These are phyloP conservation scores for Cryphonectria radicalis DNA, from an alignment of 2,329 filamentous ascomycete genomes.

Conservation along the genomic window DNA sequence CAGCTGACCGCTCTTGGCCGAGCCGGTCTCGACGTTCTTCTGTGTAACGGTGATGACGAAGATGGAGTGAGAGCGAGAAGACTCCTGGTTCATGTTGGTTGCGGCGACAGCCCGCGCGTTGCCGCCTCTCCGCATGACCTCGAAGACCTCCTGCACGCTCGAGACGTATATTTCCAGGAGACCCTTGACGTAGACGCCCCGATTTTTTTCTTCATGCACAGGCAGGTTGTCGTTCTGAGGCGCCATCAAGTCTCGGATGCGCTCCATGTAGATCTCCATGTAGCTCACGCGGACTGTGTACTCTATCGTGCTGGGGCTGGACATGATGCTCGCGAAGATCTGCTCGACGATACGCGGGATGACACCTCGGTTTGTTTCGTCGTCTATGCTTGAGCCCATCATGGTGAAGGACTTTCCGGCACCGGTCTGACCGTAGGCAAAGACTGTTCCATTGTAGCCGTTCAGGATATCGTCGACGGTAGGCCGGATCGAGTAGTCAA, in stretches of 20 bases:
- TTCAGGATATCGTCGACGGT: slow-evolving; percentile 98
- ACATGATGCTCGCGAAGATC: slow-evolving; percentile 93
- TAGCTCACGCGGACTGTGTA: slow-evolving; percentile 99
- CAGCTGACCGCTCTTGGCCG: slow-evolving; percentile 92
- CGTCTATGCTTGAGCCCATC: slow-evolving; percentile 96
- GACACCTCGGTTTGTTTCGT: slow-evolving; percentile 85
- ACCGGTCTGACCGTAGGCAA: slow-evolving; percentile 97
- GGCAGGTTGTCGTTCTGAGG: slow-evolving; percentile 96
- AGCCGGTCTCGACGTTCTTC: slow-evolving; percentile 96
- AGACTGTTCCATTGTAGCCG: slow-evolving; percentile 98
- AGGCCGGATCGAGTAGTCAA: slow-evolving; percentile 94
- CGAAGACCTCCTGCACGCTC: slow-evolving; percentile 93
- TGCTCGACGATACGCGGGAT: slow-evolving; percentile 97
- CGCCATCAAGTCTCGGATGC: slow-evolving; percentile 88
- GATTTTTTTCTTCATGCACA: slow-evolving; percentile 96
- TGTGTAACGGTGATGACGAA: slow-evolving; percentile 97
- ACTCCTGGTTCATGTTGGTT: slow-evolving; percentile 99
- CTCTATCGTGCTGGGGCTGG: slow-evolving; percentile 90
- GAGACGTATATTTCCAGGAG: slow-evolving; percentile 94
- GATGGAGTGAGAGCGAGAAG: slow-evolving; percentile 96
- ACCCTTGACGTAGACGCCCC: slow-evolving; percentile 96
- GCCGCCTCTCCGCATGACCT: slow-evolving; percentile 93
- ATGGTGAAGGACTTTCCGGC: slow-evolving; percentile 99
- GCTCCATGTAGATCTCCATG: slow-evolving; percentile 99
- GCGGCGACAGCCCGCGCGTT: slow-evolving; percentile 88